phyloP scores from a whole-genome alignment of 805 yeast genomes.

The Suhomyces prunicola region DNA sequence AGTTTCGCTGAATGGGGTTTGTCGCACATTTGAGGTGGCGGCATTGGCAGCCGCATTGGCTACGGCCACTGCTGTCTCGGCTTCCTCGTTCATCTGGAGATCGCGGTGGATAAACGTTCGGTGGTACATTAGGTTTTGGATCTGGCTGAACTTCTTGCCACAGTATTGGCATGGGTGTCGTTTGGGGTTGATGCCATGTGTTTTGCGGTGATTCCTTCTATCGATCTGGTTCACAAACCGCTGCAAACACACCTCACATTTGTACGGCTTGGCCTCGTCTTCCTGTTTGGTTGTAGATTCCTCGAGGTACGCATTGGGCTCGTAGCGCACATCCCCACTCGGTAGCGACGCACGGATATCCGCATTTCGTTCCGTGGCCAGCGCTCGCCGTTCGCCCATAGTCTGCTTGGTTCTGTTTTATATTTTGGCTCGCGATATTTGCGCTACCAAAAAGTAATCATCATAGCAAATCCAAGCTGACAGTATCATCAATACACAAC shows the following conservation, averaged over 20 bases:
- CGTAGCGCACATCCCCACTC: neutral
- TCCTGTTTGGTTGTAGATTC: neutral
- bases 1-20: neutral
- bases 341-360: neutral
- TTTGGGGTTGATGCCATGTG: constrained; percentile 10
- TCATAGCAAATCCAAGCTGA: neutral
- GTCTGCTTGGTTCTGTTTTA: neutral
- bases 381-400: neutral
- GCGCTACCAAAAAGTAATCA: neutral
- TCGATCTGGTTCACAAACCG: constrained; percentile 7
- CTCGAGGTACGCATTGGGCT: neutral
- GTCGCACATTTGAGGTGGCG: neutral
- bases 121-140: constrained; percentile 10
- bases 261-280: neutral
- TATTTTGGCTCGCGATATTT: neutral
- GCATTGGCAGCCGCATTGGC: constrained; percentile 1
- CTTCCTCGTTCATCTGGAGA: constrained; percentile 5
- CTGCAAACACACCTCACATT: constrained; percentile 2
- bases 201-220: constrained; percentile 10
- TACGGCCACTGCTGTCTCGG: neutral
- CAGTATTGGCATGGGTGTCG: constrained; percentile 8
- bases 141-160: constrained; percentile 11
- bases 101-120: constrained; percentile 9
- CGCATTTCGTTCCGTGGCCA: neutral
- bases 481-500: neutral